A percentile compares a stretch with the other conserved stretches of the same genome.
Conservation (phyloP, 192 early-diverging fungal genomes). For the Obelidium mucronatum region DNA sequence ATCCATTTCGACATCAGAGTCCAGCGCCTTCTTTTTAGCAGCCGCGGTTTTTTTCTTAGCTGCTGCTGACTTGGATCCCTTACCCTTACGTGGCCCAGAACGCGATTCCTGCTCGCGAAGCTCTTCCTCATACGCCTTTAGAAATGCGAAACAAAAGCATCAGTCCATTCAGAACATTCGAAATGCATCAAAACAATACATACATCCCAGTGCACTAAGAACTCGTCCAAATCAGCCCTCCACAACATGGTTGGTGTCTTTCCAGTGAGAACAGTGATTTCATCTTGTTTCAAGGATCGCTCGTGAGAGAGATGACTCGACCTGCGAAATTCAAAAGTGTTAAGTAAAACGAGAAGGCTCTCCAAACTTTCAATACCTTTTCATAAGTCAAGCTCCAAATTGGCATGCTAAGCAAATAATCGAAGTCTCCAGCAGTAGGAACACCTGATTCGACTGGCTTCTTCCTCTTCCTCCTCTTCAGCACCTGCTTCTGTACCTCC, state of each 20-base stretch:
- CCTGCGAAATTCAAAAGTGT: no score
- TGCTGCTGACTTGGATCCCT: background rate
- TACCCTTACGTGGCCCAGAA: conserved; percentile 25
- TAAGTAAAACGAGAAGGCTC: background rate
- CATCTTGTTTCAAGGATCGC: conserved; percentile 66
- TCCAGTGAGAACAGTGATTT: conserved; percentile 70
- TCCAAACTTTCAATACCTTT: conserved; percentile 52
- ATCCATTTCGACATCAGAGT: background rate
- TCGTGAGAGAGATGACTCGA: conserved; percentile 79
- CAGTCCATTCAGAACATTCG: no score
- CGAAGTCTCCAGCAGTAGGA: conserved; percentile 61
- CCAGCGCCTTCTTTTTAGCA: background rate
- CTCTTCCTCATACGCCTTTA: conserved; percentile 40
- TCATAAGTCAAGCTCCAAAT: conserved; percentile 92
- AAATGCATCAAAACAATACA: conserved; percentile 6
- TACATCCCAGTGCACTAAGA: conserved; percentile 83
- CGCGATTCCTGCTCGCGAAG: conserved; percentile 25
- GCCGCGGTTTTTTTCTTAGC: conserved; percentile 11
- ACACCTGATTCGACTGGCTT: conserved; percentile 3
- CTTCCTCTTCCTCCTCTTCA: conserved; percentile 51
- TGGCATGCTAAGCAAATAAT: conserved; percentile 90
- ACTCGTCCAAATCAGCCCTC: conserved; percentile 84
- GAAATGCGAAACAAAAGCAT: no score
- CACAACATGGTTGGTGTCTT: conserved; percentile 81
- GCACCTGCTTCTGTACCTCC: conserved; percentile 46